Evolutionary conservation across 225 moss, liverwort and hornwort genomes (phyloP).

Genomic region (Lunularia cruciata): DNA sequence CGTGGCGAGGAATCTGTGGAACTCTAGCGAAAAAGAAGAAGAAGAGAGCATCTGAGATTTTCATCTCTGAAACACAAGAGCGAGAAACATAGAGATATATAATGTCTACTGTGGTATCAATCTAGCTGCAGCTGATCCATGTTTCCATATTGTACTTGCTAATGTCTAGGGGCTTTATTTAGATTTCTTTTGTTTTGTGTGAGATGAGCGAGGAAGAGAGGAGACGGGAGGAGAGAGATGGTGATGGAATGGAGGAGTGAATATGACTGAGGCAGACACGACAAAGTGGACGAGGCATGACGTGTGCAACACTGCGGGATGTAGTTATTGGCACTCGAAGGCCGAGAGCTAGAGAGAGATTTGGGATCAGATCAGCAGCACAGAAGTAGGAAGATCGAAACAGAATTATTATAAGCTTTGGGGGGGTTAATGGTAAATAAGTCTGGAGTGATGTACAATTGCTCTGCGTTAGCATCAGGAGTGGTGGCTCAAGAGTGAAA

Average conservation of each 20-base stretch:
- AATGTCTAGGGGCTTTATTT: not conserved
- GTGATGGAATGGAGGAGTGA: not conserved
- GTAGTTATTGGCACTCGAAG: not conserved
- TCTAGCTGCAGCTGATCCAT: not conserved
- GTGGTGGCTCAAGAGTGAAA: slow-evolving; percentile 14
- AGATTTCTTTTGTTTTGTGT: not conserved
- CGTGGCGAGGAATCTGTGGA: not conserved
- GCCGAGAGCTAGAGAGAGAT: not conserved
- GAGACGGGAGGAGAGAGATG: not conserved
- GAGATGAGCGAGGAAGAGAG: not conserved
- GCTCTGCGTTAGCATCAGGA: not conserved
- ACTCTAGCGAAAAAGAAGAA: not conserved
- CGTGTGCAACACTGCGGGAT: not conserved
- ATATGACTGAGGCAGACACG: not conserved
- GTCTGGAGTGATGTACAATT: not conserved
- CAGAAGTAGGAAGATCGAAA: not conserved
- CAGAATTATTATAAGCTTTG: not conserved
- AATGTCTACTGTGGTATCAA: no score
- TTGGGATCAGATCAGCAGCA: not conserved
- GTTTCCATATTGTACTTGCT: not conserved
- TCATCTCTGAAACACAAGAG: not conserved
- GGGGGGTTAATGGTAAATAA: no score
- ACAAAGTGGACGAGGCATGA: not conserved
- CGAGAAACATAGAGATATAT: not conserved
- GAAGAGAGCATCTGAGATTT: no score